Conservation (phyloP, 768 basidiomycete species). For the Serendipita vermifera region DNA sequence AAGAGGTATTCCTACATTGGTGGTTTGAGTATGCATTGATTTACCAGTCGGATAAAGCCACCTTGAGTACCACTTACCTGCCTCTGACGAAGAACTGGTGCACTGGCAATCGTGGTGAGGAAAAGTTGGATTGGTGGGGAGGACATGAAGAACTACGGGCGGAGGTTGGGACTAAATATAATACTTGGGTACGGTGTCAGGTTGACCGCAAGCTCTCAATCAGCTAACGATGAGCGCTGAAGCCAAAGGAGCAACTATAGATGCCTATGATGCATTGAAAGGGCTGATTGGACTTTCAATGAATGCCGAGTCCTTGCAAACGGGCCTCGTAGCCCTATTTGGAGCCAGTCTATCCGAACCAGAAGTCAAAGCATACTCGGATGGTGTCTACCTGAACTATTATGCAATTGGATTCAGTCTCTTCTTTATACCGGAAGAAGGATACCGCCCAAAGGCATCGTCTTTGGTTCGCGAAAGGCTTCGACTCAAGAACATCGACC, state of each 20-base stretch:
- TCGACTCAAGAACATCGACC: slow-evolving; percentile 57
- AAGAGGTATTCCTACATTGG: slow-evolving; percentile 53
- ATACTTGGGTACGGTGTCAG: no score
- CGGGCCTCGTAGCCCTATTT: no score
- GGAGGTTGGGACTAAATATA: no score
- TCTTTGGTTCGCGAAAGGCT: slow-evolving; percentile 37
- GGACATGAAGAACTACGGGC: no score
- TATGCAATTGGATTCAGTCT: slow-evolving; percentile 66
- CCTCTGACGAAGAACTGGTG: slow-evolving; percentile 59
- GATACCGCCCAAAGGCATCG: slow-evolving; percentile 44
- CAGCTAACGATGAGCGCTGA: no score
- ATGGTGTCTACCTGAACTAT: slow-evolving; percentile 82
- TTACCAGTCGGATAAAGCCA: neutral
- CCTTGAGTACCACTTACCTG: slow-evolving; percentile 37
- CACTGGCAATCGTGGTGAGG: slow-evolving; percentile 79
- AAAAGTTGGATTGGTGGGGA: slow-evolving; percentile 77
- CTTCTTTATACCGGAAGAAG: slow-evolving; percentile 52
- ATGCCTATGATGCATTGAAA: no score
- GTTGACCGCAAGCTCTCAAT: no score
- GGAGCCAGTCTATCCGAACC: no score
- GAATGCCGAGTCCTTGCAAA: no score
- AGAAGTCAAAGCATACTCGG: slow-evolving; percentile 69
- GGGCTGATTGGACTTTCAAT: no score
- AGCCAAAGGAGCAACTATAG: no score
- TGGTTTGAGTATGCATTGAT: neutral